Evolutionary conservation across 2,329 filamentous ascomycete genomes (phyloP).

Genomic region (Ophiognomonia clavigignenti-juglandacearum): DNA sequence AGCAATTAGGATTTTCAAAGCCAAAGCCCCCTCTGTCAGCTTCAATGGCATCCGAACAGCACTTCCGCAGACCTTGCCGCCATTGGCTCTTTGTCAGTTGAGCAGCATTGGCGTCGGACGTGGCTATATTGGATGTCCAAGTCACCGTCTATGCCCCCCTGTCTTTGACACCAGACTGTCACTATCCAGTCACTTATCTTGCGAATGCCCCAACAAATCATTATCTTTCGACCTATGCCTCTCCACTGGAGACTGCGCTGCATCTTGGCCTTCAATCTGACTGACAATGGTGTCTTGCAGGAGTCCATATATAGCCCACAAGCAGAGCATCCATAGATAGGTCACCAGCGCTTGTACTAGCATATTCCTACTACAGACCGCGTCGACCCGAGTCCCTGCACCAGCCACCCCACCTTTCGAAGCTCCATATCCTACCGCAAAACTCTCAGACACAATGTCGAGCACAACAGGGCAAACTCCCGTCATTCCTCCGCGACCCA

Average conservation of each 20-base stretch:
- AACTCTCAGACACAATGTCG: constrained; percentile 38
- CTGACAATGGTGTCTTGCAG: constrained; percentile 6
- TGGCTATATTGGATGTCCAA: not conserved
- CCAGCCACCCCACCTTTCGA: too few species aligned
- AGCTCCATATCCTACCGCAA: not conserved
- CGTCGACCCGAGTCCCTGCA: too few species aligned
- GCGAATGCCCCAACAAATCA: not conserved
- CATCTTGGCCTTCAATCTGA: not conserved
- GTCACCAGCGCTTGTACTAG: too few species aligned
- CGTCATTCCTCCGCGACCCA: constrained; percentile 53
- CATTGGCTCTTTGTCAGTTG: not conserved
- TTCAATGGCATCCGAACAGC: too few species aligned
- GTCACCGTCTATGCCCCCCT: not conserved
- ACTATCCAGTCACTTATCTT: not conserved
- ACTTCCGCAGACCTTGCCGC: too few species aligned
- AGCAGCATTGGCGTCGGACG: not conserved
- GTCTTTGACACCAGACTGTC: not conserved
- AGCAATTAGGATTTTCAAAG: too few species aligned
- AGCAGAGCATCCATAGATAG: not conserved
- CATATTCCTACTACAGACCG: too few species aligned
- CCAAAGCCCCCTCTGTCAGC: too few species aligned
- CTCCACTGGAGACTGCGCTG: not conserved
- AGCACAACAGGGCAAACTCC: constrained; percentile 40
- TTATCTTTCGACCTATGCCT: not conserved
- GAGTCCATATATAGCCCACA: not conserved